Evolutionary conservation across 148 eudicot genomes (phyloP), one percentile per base, ranked within the genome.

Genomic region (Beta vulgaris): DNA sequence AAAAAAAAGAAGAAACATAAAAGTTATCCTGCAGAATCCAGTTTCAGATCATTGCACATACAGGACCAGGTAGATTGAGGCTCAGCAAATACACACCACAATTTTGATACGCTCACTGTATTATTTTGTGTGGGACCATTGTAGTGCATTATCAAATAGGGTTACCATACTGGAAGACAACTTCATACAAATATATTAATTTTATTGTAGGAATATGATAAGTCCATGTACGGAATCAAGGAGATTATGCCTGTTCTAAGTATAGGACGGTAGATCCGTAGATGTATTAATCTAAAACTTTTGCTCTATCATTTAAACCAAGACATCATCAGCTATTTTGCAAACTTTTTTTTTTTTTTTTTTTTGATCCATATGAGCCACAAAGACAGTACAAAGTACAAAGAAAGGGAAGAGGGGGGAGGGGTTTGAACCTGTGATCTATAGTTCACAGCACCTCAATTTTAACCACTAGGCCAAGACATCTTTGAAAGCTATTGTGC

Each of bases 91-190:
- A 18, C 68, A 76, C 51, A 81, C 80, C 80, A 81, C 80, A 81
- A 81, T 71, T 66, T 76, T 81, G 80, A 81, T 81, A 81, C 68
- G 83, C 83, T 72, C 77, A 76, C n/a, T n/a, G n/a, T n/a, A n/a
- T n/a, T 76, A 26, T 63, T 64, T 64, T 37, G 31, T n/a, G 61
- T 60, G 55, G 79, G 79, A 60, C 61, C 79, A 46, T 39, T 12
- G 16, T 42, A n/a, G n/a, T n/a, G n/a, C n/a, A n/a, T n/a, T n/a
- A n/a, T n/a, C n/a, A n/a, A n/a, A n/a, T n/a, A n/a, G 39, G 40
- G 37, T 51, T 34, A 51, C 19, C 78, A 73, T n/a, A 67, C 11
- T 23, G 34, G 71, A 6, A 14, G 46, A 10, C 28, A 42, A 16
- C 29, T 37, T 37, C 46, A 68, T 7, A 32, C 49, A 68, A 40